Evolutionary conservation across 2,329 filamentous ascomycete genomes (phyloP), one percentile per base, ranked within the genome.

Genomic region (Zymoseptoria pseudotritici): DNA sequence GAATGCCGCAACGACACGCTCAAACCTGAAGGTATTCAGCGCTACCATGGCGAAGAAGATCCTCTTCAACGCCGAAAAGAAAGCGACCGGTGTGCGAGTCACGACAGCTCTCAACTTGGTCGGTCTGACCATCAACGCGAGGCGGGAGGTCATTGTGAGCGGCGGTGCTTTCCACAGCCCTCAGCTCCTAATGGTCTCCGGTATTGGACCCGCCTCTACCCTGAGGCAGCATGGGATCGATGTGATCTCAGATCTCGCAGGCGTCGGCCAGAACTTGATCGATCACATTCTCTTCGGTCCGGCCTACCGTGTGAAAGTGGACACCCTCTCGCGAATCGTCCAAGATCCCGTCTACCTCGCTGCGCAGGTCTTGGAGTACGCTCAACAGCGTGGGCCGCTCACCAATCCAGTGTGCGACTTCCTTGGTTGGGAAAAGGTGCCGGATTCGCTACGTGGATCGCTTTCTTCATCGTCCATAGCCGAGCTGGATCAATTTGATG

Each of bases 181-280:
- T 8, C 85, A 88, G 71, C 73, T 88, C 2, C 79, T 89, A 11
- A 83, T 86, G 74, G 79, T 87, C 1, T 83, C 78, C 54, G 86
- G 86, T 19, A 79, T 88, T 46, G 85, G 86, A 0, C 83, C 84
- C 0, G 67, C 72, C 10, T 67, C 73, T 0, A 79, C 84, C 63
- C 77, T 64, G 50, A 62, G 76, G n/a, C 75, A 76, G 58, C 78
- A 82, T 66, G 72, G 75, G 17, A 87, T 88, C 62, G 68, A 77
- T 1, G 72, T 82, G 0, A 63, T 86, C 17, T 75, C 79, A 6
- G 78, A 87, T 61, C 81, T 83, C 0, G 80, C 81, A 0, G 83
- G 86, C 51, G 85, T 89, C 3, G 86, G 86, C 4, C 81, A 81
- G 61, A 85, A 88, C 72, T 76, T 89, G 2, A 76, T 84, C 60